These are phyloP conservation scores for Fusarium kyushuense DNA, from an alignment of 2,329 filamentous ascomycete genomes.

Conservation along the genomic window DNA sequence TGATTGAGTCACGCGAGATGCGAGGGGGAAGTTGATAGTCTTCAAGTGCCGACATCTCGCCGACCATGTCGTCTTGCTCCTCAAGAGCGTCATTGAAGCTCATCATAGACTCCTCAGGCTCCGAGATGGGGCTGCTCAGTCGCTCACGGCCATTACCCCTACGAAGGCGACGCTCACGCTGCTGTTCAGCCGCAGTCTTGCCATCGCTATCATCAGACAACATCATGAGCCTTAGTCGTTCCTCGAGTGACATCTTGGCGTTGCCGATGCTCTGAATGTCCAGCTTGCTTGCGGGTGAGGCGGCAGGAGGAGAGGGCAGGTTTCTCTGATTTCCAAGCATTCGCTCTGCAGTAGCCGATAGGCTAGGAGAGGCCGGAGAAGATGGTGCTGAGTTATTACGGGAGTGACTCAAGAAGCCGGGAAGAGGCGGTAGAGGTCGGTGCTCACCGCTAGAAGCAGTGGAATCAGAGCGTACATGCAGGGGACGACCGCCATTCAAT, in stretches of 20 bases:
- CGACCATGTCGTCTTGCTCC: constrained; percentile 70
- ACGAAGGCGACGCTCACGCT: constrained; percentile 76
- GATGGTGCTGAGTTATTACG: constrained; percentile 59
- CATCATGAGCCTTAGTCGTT: constrained; percentile 90
- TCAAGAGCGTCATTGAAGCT: constrained; percentile 56
- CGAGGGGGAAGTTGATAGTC: constrained; percentile 77
- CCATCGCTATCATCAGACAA: constrained; percentile 73
- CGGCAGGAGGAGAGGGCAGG: constrained; percentile 79
- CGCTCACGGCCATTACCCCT: constrained; percentile 68
- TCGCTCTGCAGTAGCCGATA: constrained; percentile 78
- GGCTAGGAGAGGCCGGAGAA: constrained; percentile 69
- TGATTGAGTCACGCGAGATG: constrained; percentile 93
- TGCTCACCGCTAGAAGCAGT: constrained; percentile 82
- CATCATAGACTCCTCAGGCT: constrained; percentile 55
- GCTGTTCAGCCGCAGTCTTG: constrained; percentile 72
- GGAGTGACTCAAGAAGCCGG: constrained; percentile 64
- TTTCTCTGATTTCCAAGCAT: constrained; percentile 74
- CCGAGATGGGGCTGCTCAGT: constrained; percentile 59
- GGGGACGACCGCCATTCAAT: constrained; percentile 60
- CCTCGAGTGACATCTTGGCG: constrained; percentile 84
- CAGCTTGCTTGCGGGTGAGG: constrained; percentile 73
- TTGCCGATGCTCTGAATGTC: constrained; percentile 83
- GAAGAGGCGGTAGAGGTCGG: constrained; percentile 87
- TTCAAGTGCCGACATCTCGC: constrained; percentile 69
- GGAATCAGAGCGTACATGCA: constrained; percentile 76